A percentile compares a stretch with the other conserved stretches of the same genome.
phyloP scores from a whole-genome alignment of 805 yeast genomes.

The Cyberlindnera mrakii region DNA sequence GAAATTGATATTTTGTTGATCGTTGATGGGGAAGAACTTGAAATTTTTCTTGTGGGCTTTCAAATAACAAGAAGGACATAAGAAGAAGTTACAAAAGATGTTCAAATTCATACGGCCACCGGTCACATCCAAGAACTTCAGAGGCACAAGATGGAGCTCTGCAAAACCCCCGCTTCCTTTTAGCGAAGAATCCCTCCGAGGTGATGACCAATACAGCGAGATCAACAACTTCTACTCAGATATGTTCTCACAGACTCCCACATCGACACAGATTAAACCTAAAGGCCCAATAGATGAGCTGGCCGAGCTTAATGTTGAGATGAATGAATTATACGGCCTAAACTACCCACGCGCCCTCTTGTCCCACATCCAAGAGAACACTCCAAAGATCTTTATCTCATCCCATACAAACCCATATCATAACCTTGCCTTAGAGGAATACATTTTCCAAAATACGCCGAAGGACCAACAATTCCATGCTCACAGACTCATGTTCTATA shows the following conservation, averaged over 20 bases:
- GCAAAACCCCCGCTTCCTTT: conserved; percentile 3
- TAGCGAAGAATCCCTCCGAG: conserved; percentile 5
- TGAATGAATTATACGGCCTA: conserved; percentile 25
- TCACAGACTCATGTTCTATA: conserved; percentile 63
- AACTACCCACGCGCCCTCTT: conserved; percentile 14
- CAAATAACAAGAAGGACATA: not conserved
- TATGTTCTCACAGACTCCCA: conserved; percentile 23
- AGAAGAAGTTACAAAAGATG: no score
- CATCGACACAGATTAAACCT: not conserved
- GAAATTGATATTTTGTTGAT: not conserved
- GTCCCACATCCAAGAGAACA: conserved; percentile 15
- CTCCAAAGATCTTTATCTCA: conserved; percentile 56
- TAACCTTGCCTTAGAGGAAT: conserved; percentile 80
- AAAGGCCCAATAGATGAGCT: conserved; percentile 20
- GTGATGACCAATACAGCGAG: conserved; percentile 24
- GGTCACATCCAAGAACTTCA: no score
- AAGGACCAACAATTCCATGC: conserved; percentile 11
- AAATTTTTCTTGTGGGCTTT: not conserved
- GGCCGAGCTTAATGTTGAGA: conserved; percentile 29
- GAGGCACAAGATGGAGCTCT: not conserved
- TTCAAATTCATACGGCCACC: no score
- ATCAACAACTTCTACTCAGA: conserved; percentile 30
- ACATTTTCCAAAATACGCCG: conserved; percentile 63
- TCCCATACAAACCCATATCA: conserved; percentile 56
- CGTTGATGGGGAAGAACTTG: no score